These are phyloP conservation scores for Rhododendron simsii DNA, from an alignment of 148 eudicot genomes.

Conservation along the genomic window DNA sequence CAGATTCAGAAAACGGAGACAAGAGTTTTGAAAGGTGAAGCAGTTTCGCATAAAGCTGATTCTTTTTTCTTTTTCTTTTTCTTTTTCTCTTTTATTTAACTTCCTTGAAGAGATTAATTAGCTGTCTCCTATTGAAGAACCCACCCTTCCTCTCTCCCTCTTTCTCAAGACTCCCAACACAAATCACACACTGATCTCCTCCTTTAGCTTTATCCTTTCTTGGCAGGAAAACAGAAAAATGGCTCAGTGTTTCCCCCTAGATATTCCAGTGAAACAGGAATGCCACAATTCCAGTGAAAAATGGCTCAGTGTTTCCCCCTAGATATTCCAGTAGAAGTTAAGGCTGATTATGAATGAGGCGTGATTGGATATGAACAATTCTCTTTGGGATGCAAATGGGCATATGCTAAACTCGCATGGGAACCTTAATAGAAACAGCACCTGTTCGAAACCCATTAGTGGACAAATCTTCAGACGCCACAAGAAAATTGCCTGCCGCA, in stretches of 20 bases:
- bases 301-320: neutral
- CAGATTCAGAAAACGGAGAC: neutral
- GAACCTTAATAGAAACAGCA: slow-evolving; percentile 11
- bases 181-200: neutral
- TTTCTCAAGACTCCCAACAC: neutral
- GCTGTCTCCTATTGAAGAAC: neutral
- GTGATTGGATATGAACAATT: neutral
- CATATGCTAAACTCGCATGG: neutral
- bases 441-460: slow-evolving; percentile 96
- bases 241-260: neutral
- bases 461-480: slow-evolving; percentile 80
- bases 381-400: neutral
- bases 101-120: neutral
- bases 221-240: neutral
- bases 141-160: neutral
- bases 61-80: neutral
- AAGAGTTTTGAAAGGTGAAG: neutral
- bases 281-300: too few relatives aligned
- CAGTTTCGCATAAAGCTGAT: neutral
- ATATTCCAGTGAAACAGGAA: neutral
- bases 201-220: neutral
- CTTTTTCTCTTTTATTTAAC: neutral
- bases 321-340: neutral
- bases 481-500: slow-evolving; percentile 98
- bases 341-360: neutral